Evolutionary conservation across 2,329 filamentous ascomycete species (phyloP).

Genomic region (Microdochium paspali): DNA sequence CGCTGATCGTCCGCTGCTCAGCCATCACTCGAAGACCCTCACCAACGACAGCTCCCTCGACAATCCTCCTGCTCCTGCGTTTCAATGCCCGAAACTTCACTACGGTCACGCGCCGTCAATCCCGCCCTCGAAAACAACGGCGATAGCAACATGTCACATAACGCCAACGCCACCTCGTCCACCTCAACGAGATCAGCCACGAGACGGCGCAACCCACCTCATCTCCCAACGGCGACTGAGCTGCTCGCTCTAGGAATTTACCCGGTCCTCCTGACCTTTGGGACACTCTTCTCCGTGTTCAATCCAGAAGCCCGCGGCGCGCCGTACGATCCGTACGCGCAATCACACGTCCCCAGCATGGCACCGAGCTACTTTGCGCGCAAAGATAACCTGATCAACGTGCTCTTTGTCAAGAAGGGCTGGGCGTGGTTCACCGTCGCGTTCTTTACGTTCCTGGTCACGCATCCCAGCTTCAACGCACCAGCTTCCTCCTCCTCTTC

Average conservation of each 20-base stretch:
- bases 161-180: conserved; percentile 6
- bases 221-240: conserved; percentile 63
- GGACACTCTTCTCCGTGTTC: conserved; percentile 69
- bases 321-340: conserved; percentile 50
- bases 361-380: conserved; percentile 84
- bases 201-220: conserved; percentile 39
- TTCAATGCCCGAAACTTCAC: conserved; percentile 3
- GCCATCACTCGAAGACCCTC: neutral
- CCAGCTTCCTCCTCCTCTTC: conserved; percentile 6
- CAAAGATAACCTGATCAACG: conserved; percentile 88
- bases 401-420: conserved; percentile 87
- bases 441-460: conserved; percentile 60
- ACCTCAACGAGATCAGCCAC: conserved; percentile 1
- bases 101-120: conserved; percentile 13
- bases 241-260: conserved; percentile 58
- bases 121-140: conserved; percentile 4
- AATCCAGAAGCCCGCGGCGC: conserved; percentile 61
- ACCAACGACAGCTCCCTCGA: neutral
- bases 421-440: conserved; percentile 85
- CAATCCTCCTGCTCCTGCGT: neutral
- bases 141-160: conserved; percentile 3
- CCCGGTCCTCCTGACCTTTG: conserved; percentile 68
- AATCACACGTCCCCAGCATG: conserved; percentile 50
- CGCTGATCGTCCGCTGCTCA: neutral
- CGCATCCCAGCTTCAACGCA: conserved; percentile 47